Base-by-base conservation (phyloP, 768 basidiomycete genomes). In the Amanita muscaria region DNA sequence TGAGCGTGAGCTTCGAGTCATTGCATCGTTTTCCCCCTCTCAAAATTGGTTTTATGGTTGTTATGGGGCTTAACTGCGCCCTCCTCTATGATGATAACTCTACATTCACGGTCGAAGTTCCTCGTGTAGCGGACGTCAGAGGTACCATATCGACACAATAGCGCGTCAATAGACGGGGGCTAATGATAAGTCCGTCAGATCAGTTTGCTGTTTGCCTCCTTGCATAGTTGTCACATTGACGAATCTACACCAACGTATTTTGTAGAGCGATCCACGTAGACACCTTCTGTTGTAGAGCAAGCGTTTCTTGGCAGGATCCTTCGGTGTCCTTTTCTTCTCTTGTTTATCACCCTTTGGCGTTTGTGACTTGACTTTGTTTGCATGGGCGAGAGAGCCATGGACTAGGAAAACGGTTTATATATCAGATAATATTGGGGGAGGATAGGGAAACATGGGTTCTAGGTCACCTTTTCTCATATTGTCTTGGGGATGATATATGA, bases 381-480 rank as follows among this genome's bases (percentile, higher is more conserved):
- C 92, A 77, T 91, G 92, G 72, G 92, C 92, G 73, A 94, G 91
- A 65, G 92, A 97, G 67, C 92, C 92, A 86, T 97, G 92, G 72
- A 94, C 92, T 91, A 57, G 38, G 15, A 42, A 34, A 30, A 35
- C 12, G 12, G n/a, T 25, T 39, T 35, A n/a, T n/a, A n/a, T n/a
- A 29, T n/a, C 24, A 30, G 15, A 12, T 32, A 42, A 23, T 21
- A 36, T 25, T 44, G 34, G 39, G 47, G 22, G n/a, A n/a, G n/a
- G n/a, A n/a, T n/a, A n/a, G n/a, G n/a, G n/a, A n/a, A 29, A 51
- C 57, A 51, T 40, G 49, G 34, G n/a, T n/a, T n/a, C 49, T 34
- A 45, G 45, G 44, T 36, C 56, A 81, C 81, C 80, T 80, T 84
- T 79, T 69, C 80, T 80, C 81, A 84, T 83, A 52, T 73, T 80